phyloP scores from a whole-genome alignment of 306 rosid species.

The Betula pendula region DNA sequence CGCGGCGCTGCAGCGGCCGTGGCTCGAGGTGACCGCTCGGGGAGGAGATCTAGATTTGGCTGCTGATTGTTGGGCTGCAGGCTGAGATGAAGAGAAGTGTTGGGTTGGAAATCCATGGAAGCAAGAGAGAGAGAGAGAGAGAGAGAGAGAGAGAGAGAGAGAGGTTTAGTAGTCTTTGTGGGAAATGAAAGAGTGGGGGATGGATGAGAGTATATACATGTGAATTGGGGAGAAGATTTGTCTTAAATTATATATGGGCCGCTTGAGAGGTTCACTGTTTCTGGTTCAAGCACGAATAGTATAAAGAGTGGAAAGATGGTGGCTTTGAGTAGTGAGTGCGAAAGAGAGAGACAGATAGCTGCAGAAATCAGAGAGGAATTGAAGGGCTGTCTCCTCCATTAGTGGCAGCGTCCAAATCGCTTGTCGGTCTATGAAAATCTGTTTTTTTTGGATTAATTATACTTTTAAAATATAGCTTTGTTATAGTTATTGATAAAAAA shows the following conservation, averaged over 20 bases:
- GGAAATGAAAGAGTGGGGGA: conserved; percentile 8
- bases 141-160: too few species aligned
- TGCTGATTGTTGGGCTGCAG: conserved; percentile 30
- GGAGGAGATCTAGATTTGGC: conserved; percentile 62
- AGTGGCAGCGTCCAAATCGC: conserved; percentile 66
- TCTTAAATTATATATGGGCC: too few species aligned
- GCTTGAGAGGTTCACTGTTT: conserved; percentile 44
- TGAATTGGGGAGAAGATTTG: too few species aligned
- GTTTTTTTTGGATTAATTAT: too few species aligned
- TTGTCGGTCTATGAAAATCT: conserved; percentile 78
- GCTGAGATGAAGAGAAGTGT: conserved; percentile 47
- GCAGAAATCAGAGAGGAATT: conserved; percentile 76
- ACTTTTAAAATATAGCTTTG: too few species aligned
- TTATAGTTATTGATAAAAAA: too few species aligned
- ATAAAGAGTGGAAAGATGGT: conserved; percentile 34
- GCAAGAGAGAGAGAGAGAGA: conserved; percentile 5
- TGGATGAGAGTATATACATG: conserved; percentile 13
- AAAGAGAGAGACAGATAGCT: conserved; percentile 41
- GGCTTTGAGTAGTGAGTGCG: conserved; percentile 23
- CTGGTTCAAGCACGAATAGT: conserved; percentile 44
- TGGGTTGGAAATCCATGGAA: conserved; percentile 64
- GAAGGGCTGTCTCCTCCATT: conserved; percentile 76
- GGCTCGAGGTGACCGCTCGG: conserved; percentile 55
- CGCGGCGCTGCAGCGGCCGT: conserved; percentile 48
- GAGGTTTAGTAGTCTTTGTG: background rate